Base-by-base conservation (phyloP, 2,329 filamentous ascomycete species). In the Fusarium neocosmosporiellum region DNA sequence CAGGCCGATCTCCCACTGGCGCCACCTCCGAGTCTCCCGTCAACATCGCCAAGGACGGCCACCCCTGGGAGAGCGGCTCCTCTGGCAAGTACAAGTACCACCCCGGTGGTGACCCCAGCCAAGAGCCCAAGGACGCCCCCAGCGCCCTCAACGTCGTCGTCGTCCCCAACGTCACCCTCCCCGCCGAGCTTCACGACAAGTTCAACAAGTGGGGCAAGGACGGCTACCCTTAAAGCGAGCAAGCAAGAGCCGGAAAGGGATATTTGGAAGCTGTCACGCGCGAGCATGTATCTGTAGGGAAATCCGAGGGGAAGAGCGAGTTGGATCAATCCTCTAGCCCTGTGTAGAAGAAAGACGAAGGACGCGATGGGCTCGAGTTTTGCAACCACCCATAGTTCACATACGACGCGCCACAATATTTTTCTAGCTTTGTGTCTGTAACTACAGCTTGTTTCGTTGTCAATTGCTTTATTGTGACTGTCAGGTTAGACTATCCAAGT, bases 171-270 rank as follows among this genome's bases (percentile, higher is more conserved):
- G 95, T 99, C 81, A 96, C 92, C 80, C 88, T 98, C 77, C 95
- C 96, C 81, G 95, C 93, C 94, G 89, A 92, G 80, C 90, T 98
- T 74, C 96, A 99, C 87, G 96, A 99, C 78, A 93, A 93, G 87
- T 98, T 93, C 91, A 99, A 99, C 93, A 99, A 99, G 89, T 98
- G 94, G 91, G 96, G 96, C 84, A 98, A 98, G 91, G 96, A 98
- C 77, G 95, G 94, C 78, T 98, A 93, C 86, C 83, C 83, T 77
- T 94, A 87, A 81, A 67, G 33, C 46, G 18, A 48, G 24, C 43
- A 29, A n/a, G 18, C 58, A 54, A 65, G 43, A 69, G 29, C 39
- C 27, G 37, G 31, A 61, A 41, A 31, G 27, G 27, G 27, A 22
- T 37, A 34, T 61, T 36, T 60, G 62, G 62, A 58, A 66, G 53